These are phyloP conservation scores for Apiospora aurea DNA, from an alignment of 2,329 filamentous ascomycete genomes.

Conservation along the genomic window DNA sequence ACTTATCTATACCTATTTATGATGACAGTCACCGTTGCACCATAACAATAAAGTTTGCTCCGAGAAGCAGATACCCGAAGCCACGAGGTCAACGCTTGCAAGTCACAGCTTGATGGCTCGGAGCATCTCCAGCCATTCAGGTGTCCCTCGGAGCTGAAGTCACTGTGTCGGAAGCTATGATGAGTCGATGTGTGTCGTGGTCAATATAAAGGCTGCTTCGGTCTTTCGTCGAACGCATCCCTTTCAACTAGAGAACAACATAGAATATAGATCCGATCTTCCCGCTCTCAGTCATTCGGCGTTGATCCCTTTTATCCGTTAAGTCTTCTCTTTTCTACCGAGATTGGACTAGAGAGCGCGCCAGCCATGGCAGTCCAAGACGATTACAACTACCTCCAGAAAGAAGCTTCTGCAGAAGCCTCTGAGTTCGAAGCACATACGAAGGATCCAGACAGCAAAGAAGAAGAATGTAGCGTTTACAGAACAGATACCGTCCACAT, in stretches of 20 bases:
- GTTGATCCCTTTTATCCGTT: too few species aligned
- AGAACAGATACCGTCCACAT: background rate
- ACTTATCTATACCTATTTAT: background rate
- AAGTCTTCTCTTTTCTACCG: too few species aligned
- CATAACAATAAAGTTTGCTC: background rate
- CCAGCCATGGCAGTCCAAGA: background rate
- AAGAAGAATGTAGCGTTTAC: background rate
- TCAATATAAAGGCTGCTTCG: too few species aligned
- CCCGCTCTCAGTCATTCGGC: too few species aligned
- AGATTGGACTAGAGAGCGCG: too few species aligned
- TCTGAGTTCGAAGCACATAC: background rate
- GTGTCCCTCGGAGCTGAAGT: background rate
- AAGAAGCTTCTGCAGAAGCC: background rate
- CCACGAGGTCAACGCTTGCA: background rate
- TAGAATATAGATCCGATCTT: too few species aligned
- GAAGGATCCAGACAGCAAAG: too few species aligned
- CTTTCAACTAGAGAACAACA: too few species aligned
- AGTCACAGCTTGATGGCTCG: background rate
- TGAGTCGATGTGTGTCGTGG: too few species aligned
- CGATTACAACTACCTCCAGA: background rate
- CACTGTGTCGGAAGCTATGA: too few species aligned
- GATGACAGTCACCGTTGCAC: background rate
- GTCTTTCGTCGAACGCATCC: too few species aligned
- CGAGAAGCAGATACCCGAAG: background rate
- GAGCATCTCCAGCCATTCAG: slow-evolving; percentile 1